phyloP scores from a whole-genome alignment of 2,329 filamentous ascomycete species.

The Monilinia vaccinii-corymbosi region DNA sequence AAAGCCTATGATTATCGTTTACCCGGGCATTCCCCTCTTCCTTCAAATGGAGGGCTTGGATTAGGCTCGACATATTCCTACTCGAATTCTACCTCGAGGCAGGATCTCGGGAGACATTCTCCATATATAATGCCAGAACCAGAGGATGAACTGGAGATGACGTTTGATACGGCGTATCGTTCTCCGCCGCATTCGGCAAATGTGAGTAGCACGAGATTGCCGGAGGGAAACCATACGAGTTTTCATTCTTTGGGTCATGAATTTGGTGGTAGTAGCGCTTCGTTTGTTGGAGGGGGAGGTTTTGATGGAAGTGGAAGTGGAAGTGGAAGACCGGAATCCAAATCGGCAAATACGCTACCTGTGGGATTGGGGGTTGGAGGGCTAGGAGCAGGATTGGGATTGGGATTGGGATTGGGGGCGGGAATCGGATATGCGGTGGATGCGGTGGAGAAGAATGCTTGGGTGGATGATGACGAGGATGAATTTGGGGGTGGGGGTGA shows the following conservation, averaged over 20 bases:
- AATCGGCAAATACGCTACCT: constrained; percentile 38
- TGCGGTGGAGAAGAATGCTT: constrained; percentile 60
- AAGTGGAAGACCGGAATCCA: constrained; percentile 36
- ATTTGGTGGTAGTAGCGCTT: background rate
- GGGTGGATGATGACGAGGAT: constrained; percentile 62
- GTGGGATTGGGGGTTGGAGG: background rate
- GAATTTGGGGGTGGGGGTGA: constrained; percentile 64
- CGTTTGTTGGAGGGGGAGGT: background rate
- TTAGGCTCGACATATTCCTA: constrained; percentile 1
- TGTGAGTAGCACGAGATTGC: constrained; percentile 8
- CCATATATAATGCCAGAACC: constrained; percentile 17
- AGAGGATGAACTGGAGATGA: constrained; percentile 53
- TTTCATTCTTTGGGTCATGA: background rate
- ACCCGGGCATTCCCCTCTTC: constrained; percentile 14
- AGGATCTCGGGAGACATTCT: constrained; percentile 5
- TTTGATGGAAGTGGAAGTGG: constrained; percentile 12
- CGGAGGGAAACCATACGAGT: background rate
- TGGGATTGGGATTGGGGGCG: constrained; percentile 5
- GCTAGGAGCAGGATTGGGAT: no score
- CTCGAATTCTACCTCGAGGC: constrained; percentile 2
- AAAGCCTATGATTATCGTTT: constrained; percentile 12
- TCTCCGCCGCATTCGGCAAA: constrained; percentile 17
- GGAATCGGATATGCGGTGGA: background rate
- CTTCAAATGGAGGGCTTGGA: constrained; percentile 3
- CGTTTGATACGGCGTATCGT: constrained; percentile 54